Evolutionary conservation across 75 land plant species (phyloP), one percentile per base, ranked within the genome.

Genomic region (Larix kaempferi): DNA sequence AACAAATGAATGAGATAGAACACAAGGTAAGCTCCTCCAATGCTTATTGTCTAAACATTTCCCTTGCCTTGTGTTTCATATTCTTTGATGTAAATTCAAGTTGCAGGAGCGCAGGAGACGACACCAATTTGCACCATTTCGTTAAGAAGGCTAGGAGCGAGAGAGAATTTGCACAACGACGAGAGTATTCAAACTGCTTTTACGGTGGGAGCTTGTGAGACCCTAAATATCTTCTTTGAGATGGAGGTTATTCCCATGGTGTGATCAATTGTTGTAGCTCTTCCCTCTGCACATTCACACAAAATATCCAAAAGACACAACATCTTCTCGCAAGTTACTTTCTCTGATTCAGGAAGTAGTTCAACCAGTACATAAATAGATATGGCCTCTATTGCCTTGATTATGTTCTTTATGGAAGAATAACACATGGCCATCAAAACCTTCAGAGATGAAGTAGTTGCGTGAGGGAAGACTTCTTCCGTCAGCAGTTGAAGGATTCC

Each of bases 191-290:
- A 85, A 79, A 87, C 91, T 12, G 83, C 89, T 57, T 80, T 77
- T 19, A 89, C 88, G 6, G 76, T 89, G 5, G 84, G 89, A 59
- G 33, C 73, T 0, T 29, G 56, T 0, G 93, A 91, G 25, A 91
- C 89, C 84, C 88, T 85, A 23, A 89, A 72, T 26, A 89, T 87
- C 74, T 83, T 86, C 86, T 85, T 89, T 13, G 89, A 71, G 78
- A 91, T 84, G 16, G 80, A 75, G 22, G 93, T 88, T 19, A 91
- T 29, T 52, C 91, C 93, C 21, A 86, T 88, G n/a, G 77, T 88
- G 29, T 94, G 94, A 49, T 62, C 72, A 59, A 84, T 56, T 29
- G 92, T 73, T 73, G 83, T 89, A 25, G 82, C 91, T 39, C 94
- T 74, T 22, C 97, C 97, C 37, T 88, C 92, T 3, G 90, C 91